Evolutionary conservation across 1,284 basidiomycete genomes (phyloP).

Genomic region (Marasmius tenuissimus): DNA sequence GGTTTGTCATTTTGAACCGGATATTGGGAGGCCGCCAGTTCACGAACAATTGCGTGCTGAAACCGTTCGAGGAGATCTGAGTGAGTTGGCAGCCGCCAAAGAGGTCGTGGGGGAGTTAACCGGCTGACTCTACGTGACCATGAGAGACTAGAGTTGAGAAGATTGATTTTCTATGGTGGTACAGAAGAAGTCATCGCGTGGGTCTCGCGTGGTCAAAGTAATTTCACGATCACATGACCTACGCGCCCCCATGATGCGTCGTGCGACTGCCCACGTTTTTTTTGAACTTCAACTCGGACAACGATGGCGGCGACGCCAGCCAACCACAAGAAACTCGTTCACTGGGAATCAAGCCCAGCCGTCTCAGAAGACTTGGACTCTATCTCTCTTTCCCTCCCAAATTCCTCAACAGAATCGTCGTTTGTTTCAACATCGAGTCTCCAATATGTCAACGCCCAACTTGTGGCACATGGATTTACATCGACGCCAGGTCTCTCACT

Average conservation of each 20-base stretch:
- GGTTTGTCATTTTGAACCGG: too few species aligned
- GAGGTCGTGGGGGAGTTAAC: too few species aligned
- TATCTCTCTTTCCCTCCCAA: slow-evolving; percentile 28
- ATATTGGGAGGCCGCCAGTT: too few species aligned
- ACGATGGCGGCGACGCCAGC: slow-evolving; percentile 36
- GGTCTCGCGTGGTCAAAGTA: background rate
- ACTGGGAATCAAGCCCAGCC: slow-evolving; percentile 42
- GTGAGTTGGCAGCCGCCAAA: too few species aligned
- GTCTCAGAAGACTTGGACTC: slow-evolving; percentile 44
- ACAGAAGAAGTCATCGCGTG: background rate
- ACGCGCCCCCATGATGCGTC: background rate
- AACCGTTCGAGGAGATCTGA: too few species aligned
- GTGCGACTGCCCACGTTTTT: background rate
- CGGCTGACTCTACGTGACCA: too few species aligned
- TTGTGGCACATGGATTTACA: slow-evolving; percentile 79
- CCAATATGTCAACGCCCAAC: slow-evolving; percentile 75
- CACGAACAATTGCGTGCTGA: too few species aligned
- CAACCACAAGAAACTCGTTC: slow-evolving; percentile 35
- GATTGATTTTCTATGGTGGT: too few species aligned
- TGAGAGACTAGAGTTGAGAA: too few species aligned
- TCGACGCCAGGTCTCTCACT: slow-evolving; percentile 62
- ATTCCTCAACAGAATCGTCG: slow-evolving; percentile 38
- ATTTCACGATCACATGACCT: background rate
- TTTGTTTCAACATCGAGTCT: slow-evolving; percentile 51
- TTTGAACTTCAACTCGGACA: background rate